Base-by-base conservation (phyloP, 495 filamentous ascomycete genomes). In the Podospora appendiculata region DNA sequence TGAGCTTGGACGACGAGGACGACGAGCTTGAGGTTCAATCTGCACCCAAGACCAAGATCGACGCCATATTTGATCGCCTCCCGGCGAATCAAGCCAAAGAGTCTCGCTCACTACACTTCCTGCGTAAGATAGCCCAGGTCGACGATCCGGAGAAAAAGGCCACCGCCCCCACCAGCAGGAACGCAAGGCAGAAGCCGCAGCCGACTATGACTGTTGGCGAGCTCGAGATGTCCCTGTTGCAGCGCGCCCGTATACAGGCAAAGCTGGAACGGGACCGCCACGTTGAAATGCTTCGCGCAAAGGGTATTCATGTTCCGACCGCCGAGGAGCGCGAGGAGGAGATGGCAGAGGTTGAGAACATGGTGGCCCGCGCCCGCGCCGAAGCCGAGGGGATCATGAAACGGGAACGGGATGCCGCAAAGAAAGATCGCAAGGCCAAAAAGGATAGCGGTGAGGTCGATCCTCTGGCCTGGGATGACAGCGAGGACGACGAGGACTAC, bases 241-340 rank as follows among this genome's bases (percentile, higher is more conserved):
- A 79, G 53, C 79, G 83, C 50, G 89, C 90, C 0, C 79, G 88
- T 35, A 75, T 84, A 55, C 93, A 99, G 68, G 94, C 91, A 40
- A 78, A 79, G 18, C 67, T 79, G 34, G 90, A 91, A 62, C 78
- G 89, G n/a, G 81, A 83, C 42, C 85, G 89, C 57, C 85, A 84
- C 51, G 78, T 97, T 13, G 81, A 88, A 53, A 80, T 86, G 53
- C 74, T 97, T 19, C 77, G 79, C 50, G 82, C 84, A 16, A 87
- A 85, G 63, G 93, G 93, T 33, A 75, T 97, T 13, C 71, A 86
- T 41, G 73, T 96, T n/a, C 85, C 88, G 57, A 95, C 88, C 1
- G 80, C 83, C 5, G 93, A 95, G 65, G 90, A 99, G 58, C 77
- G 88, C 52, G 84, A 87, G 56, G 81, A 82, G 11, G 85, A 92